These are phyloP conservation scores for Fusarium penzigii DNA, from an alignment of 2,329 filamentous ascomycete species.

Conservation along the genomic window DNA sequence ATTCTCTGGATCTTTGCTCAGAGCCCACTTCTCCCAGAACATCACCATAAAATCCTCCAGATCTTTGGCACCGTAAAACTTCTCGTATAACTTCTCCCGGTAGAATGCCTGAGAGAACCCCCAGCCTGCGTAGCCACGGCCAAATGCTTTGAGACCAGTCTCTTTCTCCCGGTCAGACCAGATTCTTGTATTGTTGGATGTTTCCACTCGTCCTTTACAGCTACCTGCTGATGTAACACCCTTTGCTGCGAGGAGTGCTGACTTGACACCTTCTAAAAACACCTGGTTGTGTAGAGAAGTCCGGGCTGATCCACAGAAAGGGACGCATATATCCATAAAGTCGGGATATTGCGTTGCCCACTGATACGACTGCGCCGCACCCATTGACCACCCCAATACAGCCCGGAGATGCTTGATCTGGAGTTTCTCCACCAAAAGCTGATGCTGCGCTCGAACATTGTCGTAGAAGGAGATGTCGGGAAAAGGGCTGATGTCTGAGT, in stretches of 20 bases:
- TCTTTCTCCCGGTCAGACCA: conserved; percentile 45
- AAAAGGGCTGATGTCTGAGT: conserved; percentile 43
- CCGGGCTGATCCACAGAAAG: conserved; percentile 51
- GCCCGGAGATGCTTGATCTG: conserved; percentile 45
- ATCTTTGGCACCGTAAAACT: conserved; percentile 61
- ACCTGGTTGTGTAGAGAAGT: conserved; percentile 55
- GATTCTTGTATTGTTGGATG: conserved; percentile 15
- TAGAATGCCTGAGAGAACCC: conserved; percentile 82
- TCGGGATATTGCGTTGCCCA: conserved; percentile 50
- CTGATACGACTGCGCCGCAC: conserved; percentile 54
- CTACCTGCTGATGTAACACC: conserved; percentile 53
- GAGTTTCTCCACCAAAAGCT: conserved; percentile 42
- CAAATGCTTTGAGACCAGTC: conserved; percentile 65
- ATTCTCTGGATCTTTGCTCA: conserved; percentile 74
- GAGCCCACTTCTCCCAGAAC: conserved; percentile 77
- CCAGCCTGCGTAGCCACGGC: conserved; percentile 77
- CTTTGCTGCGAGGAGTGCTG: conserved; percentile 45
- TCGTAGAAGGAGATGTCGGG: conserved; percentile 49
- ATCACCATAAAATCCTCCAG: conserved; percentile 73
- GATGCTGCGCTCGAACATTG: conserved; percentile 52
- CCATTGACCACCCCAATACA: conserved; percentile 59
- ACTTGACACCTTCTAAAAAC: conserved; percentile 55
- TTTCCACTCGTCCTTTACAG: conserved; percentile 28
- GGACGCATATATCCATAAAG: conserved; percentile 47
- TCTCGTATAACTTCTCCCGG: conserved; percentile 68